Evolutionary conservation across 2,329 filamentous ascomycete genomes (phyloP).

Genomic region (Scedosporium boydii): DNA sequence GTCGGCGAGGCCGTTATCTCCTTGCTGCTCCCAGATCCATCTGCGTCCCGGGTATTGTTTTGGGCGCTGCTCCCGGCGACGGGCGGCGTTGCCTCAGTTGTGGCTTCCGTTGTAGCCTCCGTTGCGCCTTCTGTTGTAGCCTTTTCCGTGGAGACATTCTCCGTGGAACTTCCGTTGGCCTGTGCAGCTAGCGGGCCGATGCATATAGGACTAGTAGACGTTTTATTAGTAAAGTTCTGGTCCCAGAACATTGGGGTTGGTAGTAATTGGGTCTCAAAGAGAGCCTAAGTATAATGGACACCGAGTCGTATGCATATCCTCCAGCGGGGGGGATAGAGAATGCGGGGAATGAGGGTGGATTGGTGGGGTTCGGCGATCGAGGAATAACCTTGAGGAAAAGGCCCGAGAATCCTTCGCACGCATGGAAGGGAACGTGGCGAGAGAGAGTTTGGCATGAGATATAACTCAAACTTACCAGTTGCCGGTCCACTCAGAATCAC

Average conservation of each 20-base stretch:
- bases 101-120: neutral
- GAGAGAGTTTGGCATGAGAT: neutral
- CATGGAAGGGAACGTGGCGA: neutral
- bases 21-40: neutral
- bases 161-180: neutral
- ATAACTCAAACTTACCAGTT: constrained; percentile 5
- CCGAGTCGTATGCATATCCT: neutral
- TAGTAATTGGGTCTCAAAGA: neutral
- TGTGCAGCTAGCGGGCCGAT: constrained; percentile 19
- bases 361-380: neutral
- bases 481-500: constrained; percentile 4
- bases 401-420: neutral
- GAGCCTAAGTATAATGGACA: neutral
- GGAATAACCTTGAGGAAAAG: neutral
- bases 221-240: neutral
- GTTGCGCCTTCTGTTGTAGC: neutral
- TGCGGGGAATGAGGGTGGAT: neutral
- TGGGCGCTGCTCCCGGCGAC: neutral
- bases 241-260: too few relatives aligned
- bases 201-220: constrained; percentile 19
- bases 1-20: neutral
- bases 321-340: neutral
- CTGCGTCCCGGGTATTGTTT: constrained; percentile 1
- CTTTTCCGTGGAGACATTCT: neutral
- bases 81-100: neutral